Base-by-base conservation (phyloP, 805 yeast genomes). In the Ogataea naganishii region DNA sequence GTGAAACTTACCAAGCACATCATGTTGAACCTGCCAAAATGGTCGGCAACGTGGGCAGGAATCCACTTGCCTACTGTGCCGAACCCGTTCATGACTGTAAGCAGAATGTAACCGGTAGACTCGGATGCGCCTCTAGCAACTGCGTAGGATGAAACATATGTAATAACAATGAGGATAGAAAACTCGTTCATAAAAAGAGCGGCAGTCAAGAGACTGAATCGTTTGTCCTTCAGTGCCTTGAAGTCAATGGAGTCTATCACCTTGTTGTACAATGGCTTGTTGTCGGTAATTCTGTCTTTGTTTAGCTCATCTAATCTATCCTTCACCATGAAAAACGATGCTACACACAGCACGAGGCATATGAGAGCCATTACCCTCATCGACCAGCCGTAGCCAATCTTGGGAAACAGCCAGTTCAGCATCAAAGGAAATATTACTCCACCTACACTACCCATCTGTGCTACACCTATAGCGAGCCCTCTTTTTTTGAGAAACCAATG, bases 401-500 rank as follows among this genome's bases (percentile, higher is more conserved):
- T 53, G 2, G 48, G 49, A 38, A 66, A 73, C 18, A 74, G 45
- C 25, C 55, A 55, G 40, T 72, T 62, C 27, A 75, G 48, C 52
- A 72, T 53, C 30, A 73, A 49, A 5, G 80, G 76, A 38, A 72
- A 64, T 16, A 60, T 35, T 33, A 69, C 51, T 22, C 77, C 78
- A 16, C 76, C 78, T 18, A 71, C 39, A 3, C 75, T 75, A 13
- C 78, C 77, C 33, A 63, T 56, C 3, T 70, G 64, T 1, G 74
- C 70, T 1, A 64, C 35, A 14, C 73, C 67, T 10, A 64, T 56
- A 1, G 76, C 79, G 35, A 64, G 58, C 1, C 79, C 86, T 41
- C 86, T 59, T 41, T 62, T 75, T 20, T 51, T 55, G 22, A 60
- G 53, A 47, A 79, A 80, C 78, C 82, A 80, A 36, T 80, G 83